A percentile compares a stretch with the other conserved stretches of the same genome.
phyloP scores from a whole-genome alignment of 2,329 filamentous ascomycete genomes.

The Aureobasidium sp. region DNA sequence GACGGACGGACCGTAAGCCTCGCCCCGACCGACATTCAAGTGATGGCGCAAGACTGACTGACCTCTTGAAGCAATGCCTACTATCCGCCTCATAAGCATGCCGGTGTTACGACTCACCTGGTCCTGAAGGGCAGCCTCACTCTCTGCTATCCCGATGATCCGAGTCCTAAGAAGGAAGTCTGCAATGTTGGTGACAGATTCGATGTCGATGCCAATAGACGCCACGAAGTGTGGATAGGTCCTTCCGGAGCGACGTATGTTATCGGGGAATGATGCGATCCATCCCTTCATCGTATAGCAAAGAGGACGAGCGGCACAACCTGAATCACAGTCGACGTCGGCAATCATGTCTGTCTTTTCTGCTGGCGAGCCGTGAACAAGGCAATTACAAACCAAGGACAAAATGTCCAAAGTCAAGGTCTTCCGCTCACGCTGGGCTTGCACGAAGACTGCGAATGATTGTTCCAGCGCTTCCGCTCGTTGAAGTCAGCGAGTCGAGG shows the following conservation, averaged over 20 bases:
- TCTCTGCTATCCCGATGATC: conserved; percentile 58
- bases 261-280: conserved; percentile 44
- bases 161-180: conserved; percentile 48
- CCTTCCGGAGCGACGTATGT: conserved; percentile 60
- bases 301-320: neutral
- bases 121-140: conserved; percentile 59
- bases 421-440: too few relatives aligned
- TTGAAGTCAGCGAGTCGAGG: too few relatives aligned
- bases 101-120: conserved; percentile 60
- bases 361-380: too few relatives aligned
- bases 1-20: conserved; percentile 60
- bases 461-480: too few relatives aligned
- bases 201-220: conserved; percentile 57
- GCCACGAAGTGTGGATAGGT: conserved; percentile 67
- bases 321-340: too few relatives aligned
- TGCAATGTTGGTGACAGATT: conserved; percentile 55
- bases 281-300: neutral
- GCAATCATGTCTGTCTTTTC: too few relatives aligned
- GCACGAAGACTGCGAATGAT: too few relatives aligned
- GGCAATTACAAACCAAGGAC: too few relatives aligned
- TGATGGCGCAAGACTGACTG: conserved; percentile 1
- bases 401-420: too few relatives aligned
- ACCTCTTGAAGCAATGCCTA: conserved; percentile 51
- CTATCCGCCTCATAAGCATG: conserved; percentile 62
- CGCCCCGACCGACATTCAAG: neutral